A percentile compares a stretch with the other conserved stretches of the same genome.
Evolutionary conservation across 1,284 basidiomycete species (phyloP).

Genomic region (Ceratobasidium sp.): DNA sequence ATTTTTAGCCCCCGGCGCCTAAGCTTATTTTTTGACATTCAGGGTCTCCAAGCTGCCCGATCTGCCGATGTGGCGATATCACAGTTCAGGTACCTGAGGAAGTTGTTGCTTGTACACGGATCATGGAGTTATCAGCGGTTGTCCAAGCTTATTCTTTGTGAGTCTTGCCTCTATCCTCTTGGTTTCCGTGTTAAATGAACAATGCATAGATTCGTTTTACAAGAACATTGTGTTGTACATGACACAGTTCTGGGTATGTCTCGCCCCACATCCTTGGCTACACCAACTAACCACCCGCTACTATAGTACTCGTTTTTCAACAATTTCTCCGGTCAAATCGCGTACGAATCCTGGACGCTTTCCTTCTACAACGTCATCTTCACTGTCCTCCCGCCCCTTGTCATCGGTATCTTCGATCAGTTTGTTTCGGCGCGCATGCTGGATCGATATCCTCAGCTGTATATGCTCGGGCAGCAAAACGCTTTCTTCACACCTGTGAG

Average conservation of each 20-base stretch:
- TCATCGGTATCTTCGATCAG: constrained; percentile 98
- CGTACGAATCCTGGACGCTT: constrained; percentile 98
- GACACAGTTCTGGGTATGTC: constrained; percentile 94
- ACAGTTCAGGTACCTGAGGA: constrained; percentile 97
- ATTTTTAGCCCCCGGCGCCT: not conserved
- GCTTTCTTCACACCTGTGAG: constrained; percentile 91
- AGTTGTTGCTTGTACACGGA: constrained; percentile 96
- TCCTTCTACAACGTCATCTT: constrained; percentile 95
- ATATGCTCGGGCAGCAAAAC: constrained; percentile 92
- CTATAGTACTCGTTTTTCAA: constrained; percentile 95
- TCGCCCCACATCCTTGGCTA: too few relatives aligned
- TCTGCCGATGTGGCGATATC: constrained; percentile 98
- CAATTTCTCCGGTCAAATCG: constrained; percentile 98
- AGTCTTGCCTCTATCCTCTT: constrained; percentile 57
- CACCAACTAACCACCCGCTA: too few relatives aligned
- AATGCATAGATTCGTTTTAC: constrained; percentile 86
- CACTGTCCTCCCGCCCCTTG: constrained; percentile 94
- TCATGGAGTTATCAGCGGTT: constrained; percentile 98
- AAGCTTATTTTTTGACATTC: not conserved
- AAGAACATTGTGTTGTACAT: constrained; percentile 98
- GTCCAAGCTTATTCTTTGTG: constrained; percentile 95
- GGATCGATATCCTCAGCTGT: constrained; percentile 97
- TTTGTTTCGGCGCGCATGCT: constrained; percentile 97
- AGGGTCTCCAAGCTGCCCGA: constrained; percentile 97
- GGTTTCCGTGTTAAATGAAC: not conserved